Conservation (phyloP, 495 filamentous ascomycete genomes). For the Xylaria bambusicola region DNA sequence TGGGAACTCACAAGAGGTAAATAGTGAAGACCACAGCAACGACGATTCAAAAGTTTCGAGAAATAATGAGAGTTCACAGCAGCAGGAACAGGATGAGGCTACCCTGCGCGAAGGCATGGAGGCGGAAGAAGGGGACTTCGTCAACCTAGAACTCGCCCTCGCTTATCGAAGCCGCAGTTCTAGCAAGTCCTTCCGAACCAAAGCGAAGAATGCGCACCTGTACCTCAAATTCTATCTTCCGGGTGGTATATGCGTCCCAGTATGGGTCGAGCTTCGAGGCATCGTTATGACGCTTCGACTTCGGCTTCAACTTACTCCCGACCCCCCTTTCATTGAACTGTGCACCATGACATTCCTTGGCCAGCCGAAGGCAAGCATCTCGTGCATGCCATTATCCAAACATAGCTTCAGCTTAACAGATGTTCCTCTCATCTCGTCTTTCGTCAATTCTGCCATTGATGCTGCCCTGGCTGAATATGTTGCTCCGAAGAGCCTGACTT, state of each 20-base stretch:
- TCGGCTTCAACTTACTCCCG: conserved; percentile 67
- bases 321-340: conserved; percentile 70
- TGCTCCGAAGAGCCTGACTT: conserved; percentile 69
- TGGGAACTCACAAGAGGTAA: conserved; percentile 36
- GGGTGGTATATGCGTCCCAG: conserved; percentile 58
- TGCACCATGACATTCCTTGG: conserved; percentile 74
- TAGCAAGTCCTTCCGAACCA: conserved; percentile 56
- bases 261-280: conserved; percentile 72
- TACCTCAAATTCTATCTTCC: conserved; percentile 69
- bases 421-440: conserved; percentile 68
- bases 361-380: conserved; percentile 71
- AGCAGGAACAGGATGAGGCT: conserved; percentile 45
- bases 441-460: conserved; percentile 72
- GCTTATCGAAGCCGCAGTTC: conserved; percentile 63
- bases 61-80: conserved; percentile 26
- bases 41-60: conserved; percentile 12
- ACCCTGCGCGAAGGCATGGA: conserved; percentile 65
- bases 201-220: conserved; percentile 69
- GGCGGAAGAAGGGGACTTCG: conserved; percentile 71
- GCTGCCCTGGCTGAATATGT: conserved; percentile 72
- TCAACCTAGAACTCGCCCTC: conserved; percentile 70
- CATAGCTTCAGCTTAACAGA: conserved; percentile 70
- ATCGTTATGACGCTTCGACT: conserved; percentile 65
- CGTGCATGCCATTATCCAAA: conserved; percentile 66
- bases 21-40: conserved; percentile 33